Evolutionary conservation across 1,139 yeast species (phyloP).

Genomic region (Zhuliangozyma blackwelliae): DNA sequence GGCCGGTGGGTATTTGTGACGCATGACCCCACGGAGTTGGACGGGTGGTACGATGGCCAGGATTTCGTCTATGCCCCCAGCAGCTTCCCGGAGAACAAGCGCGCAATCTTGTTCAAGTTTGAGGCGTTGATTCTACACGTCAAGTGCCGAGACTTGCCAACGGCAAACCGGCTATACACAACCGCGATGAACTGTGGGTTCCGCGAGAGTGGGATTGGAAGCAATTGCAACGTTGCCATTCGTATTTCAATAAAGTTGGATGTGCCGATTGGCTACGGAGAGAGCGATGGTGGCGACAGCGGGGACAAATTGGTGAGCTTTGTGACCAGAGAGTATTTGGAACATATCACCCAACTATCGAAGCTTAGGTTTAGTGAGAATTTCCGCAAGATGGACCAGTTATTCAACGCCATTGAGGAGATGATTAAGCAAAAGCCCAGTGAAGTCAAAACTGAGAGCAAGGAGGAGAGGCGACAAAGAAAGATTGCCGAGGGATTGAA

Average conservation of each 20-base stretch:
- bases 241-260: constrained; percentile 69
- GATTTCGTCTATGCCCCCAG: constrained; percentile 19
- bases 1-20: constrained; percentile 85
- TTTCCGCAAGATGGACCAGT: constrained; percentile 46
- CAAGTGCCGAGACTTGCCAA: constrained; percentile 58
- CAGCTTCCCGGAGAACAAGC: constrained; percentile 12
- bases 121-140: constrained; percentile 85
- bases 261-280: constrained; percentile 62
- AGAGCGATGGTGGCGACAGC: constrained; percentile 8
- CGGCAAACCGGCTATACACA: constrained; percentile 61
- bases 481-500: constrained; percentile 60
- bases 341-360: constrained; percentile 46
- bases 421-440: constrained; percentile 13
- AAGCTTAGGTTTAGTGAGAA: constrained; percentile 63
- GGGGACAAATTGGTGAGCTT: constrained; percentile 27
- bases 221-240: constrained; percentile 73
- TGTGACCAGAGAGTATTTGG: constrained; percentile 48
- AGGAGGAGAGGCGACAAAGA: constrained; percentile 56
- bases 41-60: constrained; percentile 45
- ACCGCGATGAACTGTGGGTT: constrained; percentile 82
- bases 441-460: constrained; percentile 20
- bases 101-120: constrained; percentile 68
- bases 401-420: constrained; percentile 39
- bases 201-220: constrained; percentile 82
- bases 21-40: constrained; percentile 53